Conservation (phyloP, 2,329 filamentous ascomycete genomes). For the Hawksworthiomyces lignivorus region DNA sequence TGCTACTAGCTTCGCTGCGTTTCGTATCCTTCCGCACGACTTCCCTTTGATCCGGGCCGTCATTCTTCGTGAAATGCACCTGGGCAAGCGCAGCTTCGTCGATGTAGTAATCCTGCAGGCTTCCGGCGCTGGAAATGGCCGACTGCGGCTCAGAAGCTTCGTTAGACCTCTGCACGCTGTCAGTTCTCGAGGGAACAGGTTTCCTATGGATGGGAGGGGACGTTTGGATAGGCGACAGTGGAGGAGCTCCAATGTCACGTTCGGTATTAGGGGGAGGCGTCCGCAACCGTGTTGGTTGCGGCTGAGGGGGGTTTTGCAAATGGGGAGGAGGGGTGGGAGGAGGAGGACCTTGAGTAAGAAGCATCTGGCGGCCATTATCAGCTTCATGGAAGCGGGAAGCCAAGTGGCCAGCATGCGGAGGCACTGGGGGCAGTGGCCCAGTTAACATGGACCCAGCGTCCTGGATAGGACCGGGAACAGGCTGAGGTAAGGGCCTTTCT, state of each 20-base stretch:
- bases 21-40: conserved; percentile 30
- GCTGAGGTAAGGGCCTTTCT: conserved; percentile 1
- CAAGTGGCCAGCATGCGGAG: conserved; percentile 6
- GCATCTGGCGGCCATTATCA: conserved; percentile 8
- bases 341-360: conserved; percentile 13
- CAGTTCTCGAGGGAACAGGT: conserved; percentile 21
- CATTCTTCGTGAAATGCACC: conserved; percentile 9
- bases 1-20: conserved; percentile 33
- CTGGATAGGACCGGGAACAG: background rate
- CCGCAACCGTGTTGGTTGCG: conserved; percentile 4
- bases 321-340: conserved; percentile 7
- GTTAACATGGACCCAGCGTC: background rate
- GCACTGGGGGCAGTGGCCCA: conserved; percentile 1
- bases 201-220: conserved; percentile 23
- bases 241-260: background rate
- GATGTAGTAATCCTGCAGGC: conserved; percentile 15
- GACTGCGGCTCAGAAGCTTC: conserved; percentile 15
- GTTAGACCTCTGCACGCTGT: conserved; percentile 16
- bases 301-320: background rate
- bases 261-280: conserved; percentile 10
- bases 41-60: conserved; percentile 10
- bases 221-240: conserved; percentile 13
- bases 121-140: conserved; percentile 15
- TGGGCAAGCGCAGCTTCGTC: conserved; percentile 14
- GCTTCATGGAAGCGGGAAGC: conserved; percentile 6